phyloP scores from a whole-genome alignment of 495 filamentous ascomycete genomes.

The Penicillium argentinense region DNA sequence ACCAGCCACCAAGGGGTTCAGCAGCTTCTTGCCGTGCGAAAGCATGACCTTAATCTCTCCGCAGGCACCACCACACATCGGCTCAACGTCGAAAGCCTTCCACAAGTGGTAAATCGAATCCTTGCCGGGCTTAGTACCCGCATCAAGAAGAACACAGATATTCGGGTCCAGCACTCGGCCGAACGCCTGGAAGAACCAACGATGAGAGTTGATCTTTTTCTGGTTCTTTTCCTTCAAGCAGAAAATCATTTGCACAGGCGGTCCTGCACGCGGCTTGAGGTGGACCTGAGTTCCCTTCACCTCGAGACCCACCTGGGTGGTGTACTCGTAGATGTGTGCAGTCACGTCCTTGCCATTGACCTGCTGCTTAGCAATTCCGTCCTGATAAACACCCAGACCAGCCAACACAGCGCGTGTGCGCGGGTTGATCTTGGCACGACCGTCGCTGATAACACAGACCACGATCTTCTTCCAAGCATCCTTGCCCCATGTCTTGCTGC shows the following conservation, averaged over 20 bases:
- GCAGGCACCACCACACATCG: slow-evolving; percentile 95
- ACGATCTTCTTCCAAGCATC: slow-evolving; percentile 99
- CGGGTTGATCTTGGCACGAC: slow-evolving; percentile 96
- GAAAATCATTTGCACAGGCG: slow-evolving; percentile 95
- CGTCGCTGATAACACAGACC: slow-evolving; percentile 96
- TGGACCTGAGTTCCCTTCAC: slow-evolving; percentile 87
- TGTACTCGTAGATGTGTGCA: slow-evolving; percentile 99
- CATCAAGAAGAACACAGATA: slow-evolving; percentile 94
- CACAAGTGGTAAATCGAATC: slow-evolving; percentile 96
- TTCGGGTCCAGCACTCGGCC: slow-evolving; percentile 91
- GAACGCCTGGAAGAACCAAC: slow-evolving; percentile 99
- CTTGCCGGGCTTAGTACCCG: slow-evolving; percentile 88
- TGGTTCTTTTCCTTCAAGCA: slow-evolving; percentile 99
- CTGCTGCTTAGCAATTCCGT: slow-evolving; percentile 97
- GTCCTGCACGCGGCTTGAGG: slow-evolving; percentile 69
- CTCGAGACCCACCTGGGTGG: slow-evolving; percentile 83
- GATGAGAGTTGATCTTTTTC: slow-evolving; percentile 99
- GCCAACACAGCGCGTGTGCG: slow-evolving; percentile 87
- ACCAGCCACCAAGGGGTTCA: slow-evolving; percentile 92
- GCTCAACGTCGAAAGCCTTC: slow-evolving; percentile 98
- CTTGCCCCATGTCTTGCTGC: slow-evolving; percentile 96
- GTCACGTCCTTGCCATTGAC: slow-evolving; percentile 97
- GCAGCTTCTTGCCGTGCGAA: slow-evolving; percentile 82
- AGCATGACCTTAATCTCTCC: slow-evolving; percentile 99
- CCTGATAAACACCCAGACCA: slow-evolving; percentile 94